phyloP scores from a whole-genome alignment of 2,329 filamentous ascomycete species.

The Tothia fuscella region DNA sequence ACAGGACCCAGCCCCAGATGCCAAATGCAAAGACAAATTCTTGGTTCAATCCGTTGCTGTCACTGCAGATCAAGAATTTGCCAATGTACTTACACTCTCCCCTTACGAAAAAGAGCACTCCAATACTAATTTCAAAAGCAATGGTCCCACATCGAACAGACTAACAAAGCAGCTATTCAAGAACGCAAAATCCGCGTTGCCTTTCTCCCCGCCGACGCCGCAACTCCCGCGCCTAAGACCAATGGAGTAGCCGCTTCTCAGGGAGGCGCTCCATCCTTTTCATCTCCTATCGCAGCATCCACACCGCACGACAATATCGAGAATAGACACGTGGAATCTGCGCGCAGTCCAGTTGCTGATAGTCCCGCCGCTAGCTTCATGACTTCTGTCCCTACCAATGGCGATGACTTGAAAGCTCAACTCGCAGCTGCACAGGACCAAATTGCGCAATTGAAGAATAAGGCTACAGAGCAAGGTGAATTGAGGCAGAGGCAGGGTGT shows the following conservation, averaged over 20 bases:
- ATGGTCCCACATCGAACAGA: slow-evolving; percentile 65
- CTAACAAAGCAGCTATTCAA: slow-evolving; percentile 64
- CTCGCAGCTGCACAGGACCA: slow-evolving; percentile 63
- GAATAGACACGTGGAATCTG: slow-evolving; percentile 21
- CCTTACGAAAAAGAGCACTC: slow-evolving; percentile 8
- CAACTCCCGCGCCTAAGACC: slow-evolving; percentile 18
- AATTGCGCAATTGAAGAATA: slow-evolving; percentile 55
- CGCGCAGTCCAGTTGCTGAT: background rate
- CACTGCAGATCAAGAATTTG: slow-evolving; percentile 70
- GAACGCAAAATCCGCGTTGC: slow-evolving; percentile 93
- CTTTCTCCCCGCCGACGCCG: slow-evolving; percentile 52
- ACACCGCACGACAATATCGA: slow-evolving; percentile 27
- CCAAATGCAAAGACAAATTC: slow-evolving; percentile 95
- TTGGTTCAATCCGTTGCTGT: slow-evolving; percentile 86
- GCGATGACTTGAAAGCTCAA: slow-evolving; percentile 58
- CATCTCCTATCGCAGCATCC: slow-evolving; percentile 19
- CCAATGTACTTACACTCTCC: slow-evolving; percentile 60
- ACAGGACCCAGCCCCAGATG: slow-evolving; percentile 73
- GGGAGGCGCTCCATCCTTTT: slow-evolving; percentile 11
- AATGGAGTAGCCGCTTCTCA: slow-evolving; percentile 21
- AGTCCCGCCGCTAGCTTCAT: background rate
- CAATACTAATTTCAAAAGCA: slow-evolving; percentile 25
- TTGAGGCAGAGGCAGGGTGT: slow-evolving; percentile 68
- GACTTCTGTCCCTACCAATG: slow-evolving; percentile 32
- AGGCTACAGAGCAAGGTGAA: slow-evolving; percentile 49